Percentiles rank a stretch among this genome's conserved stretches.
These are phyloP conservation scores for Claviceps paspali DNA, from an alignment of 2,329 filamentous ascomycete genomes.

Conservation along the genomic window DNA sequence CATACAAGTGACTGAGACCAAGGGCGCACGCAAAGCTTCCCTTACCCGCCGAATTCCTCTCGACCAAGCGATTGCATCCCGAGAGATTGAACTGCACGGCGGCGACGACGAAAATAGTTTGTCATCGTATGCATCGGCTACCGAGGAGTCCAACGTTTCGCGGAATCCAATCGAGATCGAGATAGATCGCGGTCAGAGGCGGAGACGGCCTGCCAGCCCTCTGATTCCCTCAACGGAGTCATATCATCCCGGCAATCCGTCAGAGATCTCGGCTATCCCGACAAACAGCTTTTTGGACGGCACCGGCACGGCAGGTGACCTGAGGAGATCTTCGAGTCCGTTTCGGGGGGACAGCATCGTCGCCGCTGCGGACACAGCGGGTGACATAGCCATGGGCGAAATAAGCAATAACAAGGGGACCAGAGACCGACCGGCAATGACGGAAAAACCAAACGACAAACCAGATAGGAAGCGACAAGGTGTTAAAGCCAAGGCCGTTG, in stretches of 20 bases:
- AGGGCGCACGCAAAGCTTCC: slow-evolving; percentile 54
- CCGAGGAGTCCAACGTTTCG: slow-evolving; percentile 64
- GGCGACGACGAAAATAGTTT: slow-evolving; percentile 50
- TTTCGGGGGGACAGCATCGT: slow-evolving; percentile 23
- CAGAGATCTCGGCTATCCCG: slow-evolving; percentile 71
- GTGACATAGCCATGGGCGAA: slow-evolving; percentile 26
- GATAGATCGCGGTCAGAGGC: slow-evolving; percentile 48
- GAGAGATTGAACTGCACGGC: slow-evolving; percentile 28
- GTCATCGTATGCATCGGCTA: slow-evolving; percentile 62
- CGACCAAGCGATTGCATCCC: slow-evolving; percentile 23
- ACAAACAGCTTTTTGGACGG: slow-evolving; percentile 47
- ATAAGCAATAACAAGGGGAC: slow-evolving; percentile 28
- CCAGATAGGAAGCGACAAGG: slow-evolving; percentile 31
- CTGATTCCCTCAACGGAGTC: slow-evolving; percentile 43
- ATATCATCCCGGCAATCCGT: slow-evolving; percentile 52
- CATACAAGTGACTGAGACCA: slow-evolving; percentile 74
- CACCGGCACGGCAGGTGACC: slow-evolving; percentile 29
- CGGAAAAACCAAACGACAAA: slow-evolving; percentile 29
- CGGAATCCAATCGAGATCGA: slow-evolving; percentile 78
- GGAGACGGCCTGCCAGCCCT: slow-evolving; percentile 52
- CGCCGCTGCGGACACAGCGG: slow-evolving; percentile 17
- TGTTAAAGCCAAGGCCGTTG: slow-evolving; percentile 33
- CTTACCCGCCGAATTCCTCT: slow-evolving; percentile 37
- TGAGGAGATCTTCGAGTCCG: slow-evolving; percentile 27
- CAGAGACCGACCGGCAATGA: slow-evolving; percentile 26